Evolutionary conservation across 1,284 basidiomycete genomes (phyloP).

Genomic region (Caloboletus firmus): DNA sequence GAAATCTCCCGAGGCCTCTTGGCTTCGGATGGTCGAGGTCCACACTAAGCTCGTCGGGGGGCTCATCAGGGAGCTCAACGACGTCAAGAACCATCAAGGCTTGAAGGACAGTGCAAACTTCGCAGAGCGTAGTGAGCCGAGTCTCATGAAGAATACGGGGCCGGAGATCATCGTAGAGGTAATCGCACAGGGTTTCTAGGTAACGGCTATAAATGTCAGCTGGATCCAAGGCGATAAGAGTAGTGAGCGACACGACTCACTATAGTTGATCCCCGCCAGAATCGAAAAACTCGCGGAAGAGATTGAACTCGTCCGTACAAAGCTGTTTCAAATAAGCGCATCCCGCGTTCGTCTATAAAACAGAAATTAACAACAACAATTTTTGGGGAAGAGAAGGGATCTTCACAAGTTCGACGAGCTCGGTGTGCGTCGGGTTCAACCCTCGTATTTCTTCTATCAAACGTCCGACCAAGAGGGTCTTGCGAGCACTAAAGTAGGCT

Average conservation of each 20-base stretch:
- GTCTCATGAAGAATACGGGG: slow-evolving; percentile 92
- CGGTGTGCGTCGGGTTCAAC: slow-evolving; percentile 73
- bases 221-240: background rate
- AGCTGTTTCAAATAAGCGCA: slow-evolving; percentile 89
- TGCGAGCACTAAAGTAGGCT: slow-evolving; percentile 77
- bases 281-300: slow-evolving; percentile 83
- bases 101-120: slow-evolving; percentile 91
- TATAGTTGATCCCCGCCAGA: slow-evolving; percentile 84
- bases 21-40: slow-evolving; percentile 39
- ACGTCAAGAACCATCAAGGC: slow-evolving; percentile 90
- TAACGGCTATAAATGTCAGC: slow-evolving; percentile 57
- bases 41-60: slow-evolving; percentile 41
- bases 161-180: slow-evolving; percentile 89
- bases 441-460: slow-evolving; percentile 80
- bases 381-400: background rate
- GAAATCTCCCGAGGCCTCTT: slow-evolving; percentile 53
- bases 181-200: slow-evolving; percentile 87
- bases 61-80: slow-evolving; percentile 39
- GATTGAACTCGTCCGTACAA: slow-evolving; percentile 82
- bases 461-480: slow-evolving; percentile 64
- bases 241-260: slow-evolving; percentile 49
- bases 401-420: slow-evolving; percentile 82
- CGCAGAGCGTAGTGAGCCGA: slow-evolving; percentile 80
- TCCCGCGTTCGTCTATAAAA: slow-evolving; percentile 73
- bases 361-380: slow-evolving; percentile 1